These are phyloP conservation scores for Melastoma candidum DNA, from an alignment of 441 rosid species.

Conservation along the genomic window DNA sequence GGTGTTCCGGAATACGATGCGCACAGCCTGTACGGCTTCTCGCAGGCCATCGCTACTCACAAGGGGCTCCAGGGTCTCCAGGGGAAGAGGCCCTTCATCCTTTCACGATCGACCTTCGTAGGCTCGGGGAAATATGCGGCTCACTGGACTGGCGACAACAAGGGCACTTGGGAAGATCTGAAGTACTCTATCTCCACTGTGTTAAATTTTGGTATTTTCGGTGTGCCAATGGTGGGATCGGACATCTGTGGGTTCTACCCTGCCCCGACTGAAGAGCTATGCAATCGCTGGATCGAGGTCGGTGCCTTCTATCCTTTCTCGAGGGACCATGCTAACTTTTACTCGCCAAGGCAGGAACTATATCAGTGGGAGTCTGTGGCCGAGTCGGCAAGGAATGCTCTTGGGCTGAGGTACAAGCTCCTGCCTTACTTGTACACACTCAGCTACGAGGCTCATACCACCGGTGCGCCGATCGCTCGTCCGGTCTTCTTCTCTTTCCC, in stretches of 20 bases:
- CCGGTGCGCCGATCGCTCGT: slow-evolving; percentile 85
- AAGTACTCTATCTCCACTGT: slow-evolving; percentile 77
- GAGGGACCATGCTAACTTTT: slow-evolving; percentile 88
- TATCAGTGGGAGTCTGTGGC: slow-evolving; percentile 90
- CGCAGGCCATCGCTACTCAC: slow-evolving; percentile 83
- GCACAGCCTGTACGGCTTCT: slow-evolving; percentile 86
- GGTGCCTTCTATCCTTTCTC: slow-evolving; percentile 96
- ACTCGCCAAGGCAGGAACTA: slow-evolving; percentile 94
- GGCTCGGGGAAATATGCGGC: slow-evolving; percentile 92
- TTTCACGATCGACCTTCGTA: slow-evolving; percentile 78
- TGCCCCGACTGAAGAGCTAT: slow-evolving; percentile 83
- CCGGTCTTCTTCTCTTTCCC: slow-evolving; percentile 98
- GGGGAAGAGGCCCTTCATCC: slow-evolving; percentile 86
- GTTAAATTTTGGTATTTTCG: slow-evolving; percentile 88
- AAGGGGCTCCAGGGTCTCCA: slow-evolving; percentile 60
- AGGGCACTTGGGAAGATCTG: slow-evolving; percentile 89
- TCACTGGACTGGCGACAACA: slow-evolving; percentile 94
- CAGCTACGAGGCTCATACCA: slow-evolving; percentile 64
- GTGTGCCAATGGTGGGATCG: slow-evolving; percentile 96
- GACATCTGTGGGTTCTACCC: slow-evolving; percentile 96
- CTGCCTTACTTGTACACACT: slow-evolving; percentile 83
- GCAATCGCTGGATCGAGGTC: slow-evolving; percentile 95
- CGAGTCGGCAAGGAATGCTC: slow-evolving; percentile 78
- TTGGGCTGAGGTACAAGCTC: slow-evolving; percentile 83
- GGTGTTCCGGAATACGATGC: slow-evolving; percentile 90